These are phyloP conservation scores for Nidularia sp. DNA, from an alignment of 768 basidiomycete genomes.

Conservation along the genomic window DNA sequence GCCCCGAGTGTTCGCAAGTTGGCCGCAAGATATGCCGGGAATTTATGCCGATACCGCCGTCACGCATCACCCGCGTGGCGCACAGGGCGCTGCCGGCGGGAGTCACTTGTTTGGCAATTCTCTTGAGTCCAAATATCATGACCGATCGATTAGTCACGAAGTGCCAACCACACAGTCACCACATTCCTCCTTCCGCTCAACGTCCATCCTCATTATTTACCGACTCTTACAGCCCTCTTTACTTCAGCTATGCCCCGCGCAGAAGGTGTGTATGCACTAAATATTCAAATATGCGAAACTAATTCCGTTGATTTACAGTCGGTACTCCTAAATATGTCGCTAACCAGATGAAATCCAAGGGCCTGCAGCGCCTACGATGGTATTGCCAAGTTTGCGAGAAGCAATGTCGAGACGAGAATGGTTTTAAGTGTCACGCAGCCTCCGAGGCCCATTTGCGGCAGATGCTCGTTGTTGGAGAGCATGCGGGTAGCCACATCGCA, in stretches of 20 bases:
- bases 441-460: slow-evolving; percentile 91
- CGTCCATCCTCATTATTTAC: not conserved
- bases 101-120: not conserved
- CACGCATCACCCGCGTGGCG: no score
- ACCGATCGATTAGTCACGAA: not conserved
- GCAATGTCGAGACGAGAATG: slow-evolving; percentile 98
- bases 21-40: no score
- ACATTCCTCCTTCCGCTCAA: not conserved
- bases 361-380: slow-evolving; percentile 93
- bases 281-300: not conserved
- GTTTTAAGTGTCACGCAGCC: slow-evolving; percentile 92
- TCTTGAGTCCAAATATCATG: not conserved
- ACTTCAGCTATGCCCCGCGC: slow-evolving; percentile 66
- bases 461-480: slow-evolving; percentile 95
- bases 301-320: slow-evolving; percentile 34
- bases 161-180: not conserved
- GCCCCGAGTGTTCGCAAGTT: no score
- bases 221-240: not conserved
- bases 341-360: slow-evolving; percentile 98
- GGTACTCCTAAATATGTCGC: slow-evolving; percentile 88
- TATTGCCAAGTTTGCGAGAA: slow-evolving; percentile 99
- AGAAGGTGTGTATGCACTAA: slow-evolving; percentile 49
- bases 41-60: no score
- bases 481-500: slow-evolving; percentile 87
- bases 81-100: no score